These are phyloP conservation scores for Porphyrellus cyaneotinctus DNA, from an alignment of 768 basidiomycete species.

Conservation along the genomic window DNA sequence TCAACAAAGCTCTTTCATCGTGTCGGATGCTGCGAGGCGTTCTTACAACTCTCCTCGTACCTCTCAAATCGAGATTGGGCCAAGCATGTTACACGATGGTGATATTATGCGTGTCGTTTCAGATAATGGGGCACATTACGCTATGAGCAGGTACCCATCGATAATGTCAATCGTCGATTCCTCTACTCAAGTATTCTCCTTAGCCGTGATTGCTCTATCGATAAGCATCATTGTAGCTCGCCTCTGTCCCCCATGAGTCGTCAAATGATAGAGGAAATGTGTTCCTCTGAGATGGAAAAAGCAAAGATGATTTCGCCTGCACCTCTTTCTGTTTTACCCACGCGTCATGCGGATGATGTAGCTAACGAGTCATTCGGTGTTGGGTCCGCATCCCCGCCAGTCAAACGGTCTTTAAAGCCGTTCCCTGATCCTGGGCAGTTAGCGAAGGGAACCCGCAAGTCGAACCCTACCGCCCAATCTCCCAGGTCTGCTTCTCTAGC, in stretches of 20 bases:
- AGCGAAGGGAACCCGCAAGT: not conserved
- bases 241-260: constrained; percentile 21
- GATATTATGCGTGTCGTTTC: constrained; percentile 21
- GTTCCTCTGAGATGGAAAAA: constrained; percentile 3
- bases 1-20: constrained; percentile 20
- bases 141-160: constrained; percentile 1
- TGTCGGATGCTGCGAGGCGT: constrained; percentile 5
- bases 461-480: not conserved
- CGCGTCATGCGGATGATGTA: not conserved
- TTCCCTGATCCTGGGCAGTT: not conserved
- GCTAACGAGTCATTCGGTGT: not conserved
- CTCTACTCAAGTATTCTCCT: not conserved
- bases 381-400: not conserved
- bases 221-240: constrained; percentile 1
- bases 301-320: not conserved
- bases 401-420: not conserved
- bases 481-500: constrained; percentile 6
- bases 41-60: not conserved
- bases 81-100: constrained; percentile 8
- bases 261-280: constrained; percentile 15
- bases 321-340: not conserved
- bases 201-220: not conserved
- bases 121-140: not conserved
- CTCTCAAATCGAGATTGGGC: not conserved
- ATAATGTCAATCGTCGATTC: not conserved